phyloP scores from a whole-genome alignment of 331 rosid genomes.

The Rhamnella rubrinervis region DNA sequence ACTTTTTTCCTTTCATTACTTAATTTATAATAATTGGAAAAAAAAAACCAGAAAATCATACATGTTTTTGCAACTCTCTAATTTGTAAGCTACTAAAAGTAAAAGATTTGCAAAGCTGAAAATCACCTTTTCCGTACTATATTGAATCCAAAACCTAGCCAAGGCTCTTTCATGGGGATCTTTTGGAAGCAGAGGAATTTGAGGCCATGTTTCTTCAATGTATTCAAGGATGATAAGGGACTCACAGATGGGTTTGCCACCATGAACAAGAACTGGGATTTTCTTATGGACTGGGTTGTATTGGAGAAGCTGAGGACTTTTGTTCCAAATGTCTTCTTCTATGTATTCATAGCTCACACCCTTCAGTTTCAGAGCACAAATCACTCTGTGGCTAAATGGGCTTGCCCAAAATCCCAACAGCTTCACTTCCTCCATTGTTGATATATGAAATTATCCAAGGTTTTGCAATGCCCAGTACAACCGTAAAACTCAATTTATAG shows the following conservation, averaged over 20 bases:
- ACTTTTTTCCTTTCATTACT: no score
- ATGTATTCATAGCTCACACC: conserved; percentile 27
- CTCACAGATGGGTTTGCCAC: conserved; percentile 32
- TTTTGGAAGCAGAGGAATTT: conserved; percentile 30
- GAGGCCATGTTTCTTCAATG: conserved; percentile 44
- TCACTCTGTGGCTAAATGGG: conserved; percentile 29
- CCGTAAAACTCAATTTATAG: no score
- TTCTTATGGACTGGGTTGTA: conserved; percentile 36
- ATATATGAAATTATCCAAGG: no score
- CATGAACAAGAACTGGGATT: conserved; percentile 35
- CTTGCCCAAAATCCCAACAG: conserved; percentile 37
- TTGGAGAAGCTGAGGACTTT: conserved; percentile 33
- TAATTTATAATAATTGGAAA: no score
- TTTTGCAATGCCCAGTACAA: no score
- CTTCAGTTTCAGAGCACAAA: conserved; percentile 41
- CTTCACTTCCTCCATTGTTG: conserved; percentile 32
- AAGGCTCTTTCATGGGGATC: conserved; percentile 37
- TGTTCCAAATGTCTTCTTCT: conserved; percentile 39
- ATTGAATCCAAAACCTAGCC: conserved; percentile 42
- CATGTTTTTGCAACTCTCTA: no score
- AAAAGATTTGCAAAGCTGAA: no score
- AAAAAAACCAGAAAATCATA: no score
- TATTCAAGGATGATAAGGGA: conserved; percentile 28
- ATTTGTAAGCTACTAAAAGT: no score
- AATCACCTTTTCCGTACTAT: no score